Base-by-base conservation (phyloP, 1,284 basidiomycete genomes). In the Erythrobasidium hasegawianum region DNA sequence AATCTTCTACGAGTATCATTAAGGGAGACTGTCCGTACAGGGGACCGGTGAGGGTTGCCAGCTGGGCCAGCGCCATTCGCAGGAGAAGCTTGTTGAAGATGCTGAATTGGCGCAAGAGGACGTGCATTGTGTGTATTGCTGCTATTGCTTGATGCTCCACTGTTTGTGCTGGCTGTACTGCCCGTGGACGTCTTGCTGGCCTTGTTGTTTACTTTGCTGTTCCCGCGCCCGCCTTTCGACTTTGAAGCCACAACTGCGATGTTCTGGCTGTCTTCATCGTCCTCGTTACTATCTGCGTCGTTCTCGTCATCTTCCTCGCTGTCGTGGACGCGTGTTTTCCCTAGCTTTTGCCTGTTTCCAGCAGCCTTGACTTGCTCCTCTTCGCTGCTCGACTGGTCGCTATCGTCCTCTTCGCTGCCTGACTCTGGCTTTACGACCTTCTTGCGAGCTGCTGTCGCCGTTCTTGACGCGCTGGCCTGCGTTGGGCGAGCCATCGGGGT, bases 11-110 rank as follows among this genome's bases (percentile, higher is more conserved):
- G 29, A 29, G 62, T 49, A 43, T 65, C 62, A 39, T 65, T 65
- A 14, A 65, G 55, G 29, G 55, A 57, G 18, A 65, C 62, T 7
- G 62, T 65, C n/a, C 62, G 55, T 33, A 65, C 53, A 11, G 62
- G 62, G 22, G 62, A 65, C 24, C 62, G 62, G 14, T 47, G 43
- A 24, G 56, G 24, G 27, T 16, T 22, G 5, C 14, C 39, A 16
- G 40, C 10, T 18, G 18, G 57, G 24, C 27, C 8, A 45, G 7
- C 40, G 16, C 39, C 26, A 8, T 57, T 52, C 8, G 29, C 45
- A 45, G 29, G 45, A 24, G 14, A 9, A 38, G 29, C 26, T n/a
- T 45, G 58, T 45, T 57, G 61, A 16, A 65, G 24, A 10, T 43
- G 62, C 41, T 57, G 62, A 22, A 49, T 27, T 11, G 33, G 62